Conservation (phyloP, 352 stramenopile genomes). For the Pythium biforme region DNA sequence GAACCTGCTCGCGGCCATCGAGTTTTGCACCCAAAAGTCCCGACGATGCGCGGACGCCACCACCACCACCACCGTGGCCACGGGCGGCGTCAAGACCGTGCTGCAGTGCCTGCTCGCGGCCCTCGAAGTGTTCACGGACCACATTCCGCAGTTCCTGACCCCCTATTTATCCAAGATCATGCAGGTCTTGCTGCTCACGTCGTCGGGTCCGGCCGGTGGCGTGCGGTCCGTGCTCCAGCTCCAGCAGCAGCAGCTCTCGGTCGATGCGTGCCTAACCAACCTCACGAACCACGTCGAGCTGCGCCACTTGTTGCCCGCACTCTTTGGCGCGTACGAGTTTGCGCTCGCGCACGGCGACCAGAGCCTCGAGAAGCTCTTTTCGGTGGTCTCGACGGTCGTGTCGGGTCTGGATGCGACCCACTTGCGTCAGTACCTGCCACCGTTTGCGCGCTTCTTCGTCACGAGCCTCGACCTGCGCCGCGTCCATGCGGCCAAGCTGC, state of each 20-base stretch:
- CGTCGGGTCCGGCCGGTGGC: conserved; percentile 31
- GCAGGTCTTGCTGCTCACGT: conserved; percentile 52
- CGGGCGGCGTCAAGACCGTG: conserved; percentile 46
- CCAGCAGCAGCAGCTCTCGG: conserved; percentile 40
- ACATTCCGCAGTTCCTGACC: conserved; percentile 80
- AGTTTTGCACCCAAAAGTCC: conserved; percentile 42
- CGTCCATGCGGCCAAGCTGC: conserved; percentile 50
- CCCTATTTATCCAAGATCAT: conserved; percentile 71
- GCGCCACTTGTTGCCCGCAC: conserved; percentile 65
- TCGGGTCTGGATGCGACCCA: conserved; percentile 42
- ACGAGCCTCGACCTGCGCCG: conserved; percentile 72
- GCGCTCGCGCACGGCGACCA: conserved; percentile 50
- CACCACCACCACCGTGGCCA: not conserved
- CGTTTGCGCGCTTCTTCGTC: conserved; percentile 84
- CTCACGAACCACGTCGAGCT: conserved; percentile 71
- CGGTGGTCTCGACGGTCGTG: conserved; percentile 68
- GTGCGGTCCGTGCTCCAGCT: not conserved
- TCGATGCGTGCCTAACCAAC: conserved; percentile 67
- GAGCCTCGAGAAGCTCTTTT: conserved; percentile 68
- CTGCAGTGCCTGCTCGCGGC: conserved; percentile 73
- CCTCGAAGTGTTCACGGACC: conserved; percentile 80
- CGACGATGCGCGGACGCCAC: conserved; percentile 6
- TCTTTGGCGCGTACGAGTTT: conserved; percentile 71
- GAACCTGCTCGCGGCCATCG: conserved; percentile 59
- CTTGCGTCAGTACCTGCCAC: conserved; percentile 65